phyloP scores from a whole-genome alignment of 352 stramenopile species.

The Globisporangium okanoganense region DNA sequence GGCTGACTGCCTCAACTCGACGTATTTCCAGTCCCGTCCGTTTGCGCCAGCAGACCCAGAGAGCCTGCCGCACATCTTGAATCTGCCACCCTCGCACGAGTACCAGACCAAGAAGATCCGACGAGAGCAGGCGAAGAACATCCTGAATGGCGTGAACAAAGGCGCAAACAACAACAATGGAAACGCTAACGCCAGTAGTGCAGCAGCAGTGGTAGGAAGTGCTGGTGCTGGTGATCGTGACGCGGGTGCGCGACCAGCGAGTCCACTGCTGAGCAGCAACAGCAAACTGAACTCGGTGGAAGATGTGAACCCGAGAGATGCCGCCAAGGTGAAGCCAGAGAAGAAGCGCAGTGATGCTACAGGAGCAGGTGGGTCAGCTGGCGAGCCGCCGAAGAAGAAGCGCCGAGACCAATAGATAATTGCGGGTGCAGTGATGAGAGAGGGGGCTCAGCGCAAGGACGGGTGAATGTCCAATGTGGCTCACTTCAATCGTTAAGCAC shows the following conservation, averaged over 20 bases:
- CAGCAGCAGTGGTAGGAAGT: conserved; percentile 16
- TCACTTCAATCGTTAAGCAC: neutral
- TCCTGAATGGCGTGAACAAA: conserved; percentile 32
- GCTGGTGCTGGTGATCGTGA: neutral
- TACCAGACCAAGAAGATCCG: conserved; percentile 90
- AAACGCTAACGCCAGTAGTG: conserved; percentile 34
- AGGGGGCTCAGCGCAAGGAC: too few species aligned
- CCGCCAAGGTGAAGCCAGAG: conserved; percentile 26
- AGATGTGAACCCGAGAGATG: conserved; percentile 16
- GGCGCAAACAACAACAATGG: conserved; percentile 18
- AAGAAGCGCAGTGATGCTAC: conserved; percentile 23
- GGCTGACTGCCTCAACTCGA: conserved; percentile 88
- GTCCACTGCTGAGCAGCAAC: neutral
- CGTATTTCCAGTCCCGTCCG: conserved; percentile 91
- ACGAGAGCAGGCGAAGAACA: conserved; percentile 74
- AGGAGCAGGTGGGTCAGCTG: neutral
- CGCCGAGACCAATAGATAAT: conserved; percentile 53
- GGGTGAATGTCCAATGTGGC: too few species aligned
- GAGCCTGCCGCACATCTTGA: conserved; percentile 60
- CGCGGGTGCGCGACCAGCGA: neutral
- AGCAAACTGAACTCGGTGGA: conserved; percentile 9
- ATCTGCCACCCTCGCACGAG: conserved; percentile 79
- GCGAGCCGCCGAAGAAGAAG: conserved; percentile 46
- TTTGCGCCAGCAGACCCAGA: conserved; percentile 57
- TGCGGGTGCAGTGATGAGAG: neutral